A percentile compares a stretch with the other conserved stretches of the same genome.
Evolutionary conservation across 1,139 yeast genomes (phyloP).

Genomic region (Scheffersomyces segobiensis): DNA sequence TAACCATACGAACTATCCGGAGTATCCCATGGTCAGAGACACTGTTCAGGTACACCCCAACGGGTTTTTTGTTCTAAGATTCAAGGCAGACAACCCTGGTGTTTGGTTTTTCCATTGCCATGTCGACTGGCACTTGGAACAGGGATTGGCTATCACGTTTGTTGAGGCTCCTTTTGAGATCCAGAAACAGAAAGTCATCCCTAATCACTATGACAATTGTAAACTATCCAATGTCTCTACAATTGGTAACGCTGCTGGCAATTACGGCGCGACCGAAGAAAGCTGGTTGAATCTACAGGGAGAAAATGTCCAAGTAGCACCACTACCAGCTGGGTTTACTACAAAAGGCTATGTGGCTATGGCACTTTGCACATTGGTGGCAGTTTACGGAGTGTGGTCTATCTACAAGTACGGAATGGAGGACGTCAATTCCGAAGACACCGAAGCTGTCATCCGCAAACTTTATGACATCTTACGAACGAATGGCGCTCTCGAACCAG

Average conservation of each 20-base stretch:
- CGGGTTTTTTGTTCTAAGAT: constrained; percentile 66
- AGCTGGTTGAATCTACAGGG: constrained; percentile 59
- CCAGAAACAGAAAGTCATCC: constrained; percentile 32
- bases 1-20: constrained; percentile 58
- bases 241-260: constrained; percentile 75
- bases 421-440: constrained; percentile 52
- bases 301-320: constrained; percentile 53
- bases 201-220: constrained; percentile 62
- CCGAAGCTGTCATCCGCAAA: constrained; percentile 22
- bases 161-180: constrained; percentile 71
- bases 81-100: constrained; percentile 82
- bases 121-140: constrained; percentile 91
- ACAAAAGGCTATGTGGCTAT: constrained; percentile 67
- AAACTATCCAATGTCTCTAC: constrained; percentile 45
- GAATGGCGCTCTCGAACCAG: constrained; percentile 1
- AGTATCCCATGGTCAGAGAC: constrained; percentile 64
- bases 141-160: constrained; percentile 73
- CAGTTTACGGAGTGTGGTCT: constrained; percentile 55
- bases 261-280: constrained; percentile 23
- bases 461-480: constrained; percentile 13
- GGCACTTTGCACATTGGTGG: constrained; percentile 55
- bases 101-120: constrained; percentile 96
- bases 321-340: constrained; percentile 71
- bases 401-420: constrained; percentile 64
- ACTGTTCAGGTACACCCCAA: constrained; percentile 64